phyloP scores from a whole-genome alignment of 345 rosid species.

The Cochlearia excelsa region DNA sequence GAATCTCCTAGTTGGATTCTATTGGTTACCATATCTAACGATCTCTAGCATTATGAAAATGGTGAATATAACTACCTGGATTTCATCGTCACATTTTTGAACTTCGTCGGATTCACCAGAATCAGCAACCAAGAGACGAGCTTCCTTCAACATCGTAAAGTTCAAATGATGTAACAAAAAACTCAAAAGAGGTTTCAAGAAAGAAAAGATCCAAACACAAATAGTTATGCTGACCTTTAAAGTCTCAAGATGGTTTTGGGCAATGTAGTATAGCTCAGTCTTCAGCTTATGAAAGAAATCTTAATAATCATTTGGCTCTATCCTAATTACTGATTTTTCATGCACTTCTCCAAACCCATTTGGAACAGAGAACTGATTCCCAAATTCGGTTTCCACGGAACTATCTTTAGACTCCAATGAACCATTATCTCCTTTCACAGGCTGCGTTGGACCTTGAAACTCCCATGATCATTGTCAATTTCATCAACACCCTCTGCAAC shows the following conservation, averaged over 20 bases:
- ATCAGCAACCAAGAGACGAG: constrained; percentile 40
- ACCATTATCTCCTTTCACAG: constrained; percentile 22
- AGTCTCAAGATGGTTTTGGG: constrained; percentile 51
- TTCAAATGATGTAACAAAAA: constrained; percentile 1
- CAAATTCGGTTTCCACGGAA: constrained; percentile 32
- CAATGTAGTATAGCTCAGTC: constrained; percentile 50
- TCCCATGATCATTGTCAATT: constrained; percentile 76
- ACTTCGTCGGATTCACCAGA: constrained; percentile 39
- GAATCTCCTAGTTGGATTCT: constrained; percentile 2
- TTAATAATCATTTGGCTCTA: constrained; percentile 40
- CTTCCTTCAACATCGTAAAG: constrained; percentile 53
- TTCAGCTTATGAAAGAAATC: constrained; percentile 61
- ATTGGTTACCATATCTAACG: background rate
- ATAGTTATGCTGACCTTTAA: constrained; percentile 49
- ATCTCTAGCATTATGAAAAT: constrained; percentile 4
- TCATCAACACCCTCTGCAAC: constrained; percentile 34
- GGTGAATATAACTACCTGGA: constrained; percentile 50
- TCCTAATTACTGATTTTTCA: constrained; percentile 29
- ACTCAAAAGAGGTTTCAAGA: background rate
- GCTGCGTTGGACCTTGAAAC: constrained; percentile 37
- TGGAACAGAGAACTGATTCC: constrained; percentile 27
- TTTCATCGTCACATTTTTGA: constrained; percentile 50
- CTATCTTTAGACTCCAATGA: constrained; percentile 47
- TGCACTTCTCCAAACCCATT: constrained; percentile 34
- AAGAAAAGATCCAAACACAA: constrained; percentile 3